Percentiles rank a stretch among this genome's conserved stretches.
These are phyloP conservation scores for Patellifolia procumbens DNA, from an alignment of 179 eudicot genomes.

Conservation along the genomic window DNA sequence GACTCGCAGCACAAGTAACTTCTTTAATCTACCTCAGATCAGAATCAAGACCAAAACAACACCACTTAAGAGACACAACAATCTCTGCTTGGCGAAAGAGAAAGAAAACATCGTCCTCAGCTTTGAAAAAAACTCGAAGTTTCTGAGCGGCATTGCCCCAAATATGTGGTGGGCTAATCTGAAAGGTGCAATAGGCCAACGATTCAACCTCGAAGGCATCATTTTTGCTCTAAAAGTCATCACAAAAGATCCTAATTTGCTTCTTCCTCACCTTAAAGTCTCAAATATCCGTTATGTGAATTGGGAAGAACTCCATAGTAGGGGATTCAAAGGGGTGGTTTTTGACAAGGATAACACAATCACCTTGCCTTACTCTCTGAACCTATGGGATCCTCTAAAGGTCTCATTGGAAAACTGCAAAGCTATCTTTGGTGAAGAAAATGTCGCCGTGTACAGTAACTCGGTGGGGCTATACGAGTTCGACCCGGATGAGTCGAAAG, in stretches of 20 bases:
- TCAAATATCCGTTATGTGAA: constrained; percentile 25
- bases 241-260: constrained; percentile 22
- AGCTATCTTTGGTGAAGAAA: constrained; percentile 20
- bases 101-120: neutral
- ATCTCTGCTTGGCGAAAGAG: neutral
- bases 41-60: constrained; percentile 9
- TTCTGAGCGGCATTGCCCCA: constrained; percentile 18
- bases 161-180: constrained; percentile 33
- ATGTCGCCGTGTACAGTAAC: constrained; percentile 28
- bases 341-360: constrained; percentile 34
- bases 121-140: neutral
- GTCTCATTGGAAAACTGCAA: constrained; percentile 23
- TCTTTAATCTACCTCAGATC: neutral
- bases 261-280: constrained; percentile 21
- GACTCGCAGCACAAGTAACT: neutral
- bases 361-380: constrained; percentile 23
- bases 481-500: constrained; percentile 26
- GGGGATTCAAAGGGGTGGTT: constrained; percentile 31
- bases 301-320: constrained; percentile 26
- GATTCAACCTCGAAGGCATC: constrained; percentile 33
- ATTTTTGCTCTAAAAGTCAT: constrained; percentile 16
- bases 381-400: constrained; percentile 16
- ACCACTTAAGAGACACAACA: neutral
- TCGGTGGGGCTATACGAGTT: constrained; percentile 31
- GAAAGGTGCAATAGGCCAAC: constrained; percentile 28